Percentiles rank a stretch among this genome's conserved stretches.
Evolutionary conservation across 2,329 filamentous ascomycete species (phyloP).

Genomic region (Grosmannia clavigera): DNA sequence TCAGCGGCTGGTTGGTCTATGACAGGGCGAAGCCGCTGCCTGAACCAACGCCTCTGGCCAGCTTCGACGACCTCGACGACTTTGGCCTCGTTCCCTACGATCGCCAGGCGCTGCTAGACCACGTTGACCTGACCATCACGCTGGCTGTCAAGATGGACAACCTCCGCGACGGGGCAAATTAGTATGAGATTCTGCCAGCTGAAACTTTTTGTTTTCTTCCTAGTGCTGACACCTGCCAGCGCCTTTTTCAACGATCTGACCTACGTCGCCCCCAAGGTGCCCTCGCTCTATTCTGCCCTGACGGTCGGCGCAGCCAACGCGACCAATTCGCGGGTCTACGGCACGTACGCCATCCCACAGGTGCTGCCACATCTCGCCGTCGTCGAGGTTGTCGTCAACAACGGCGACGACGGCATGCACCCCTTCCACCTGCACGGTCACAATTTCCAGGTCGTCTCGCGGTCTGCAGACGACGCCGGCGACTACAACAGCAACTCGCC

Average conservation of each 20-base stretch:
- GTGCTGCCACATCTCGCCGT: conserved; percentile 54
- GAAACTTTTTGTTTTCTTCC: background rate
- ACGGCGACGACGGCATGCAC: conserved; percentile 11
- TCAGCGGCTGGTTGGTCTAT: conserved; percentile 52
- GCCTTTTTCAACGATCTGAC: conserved; percentile 69
- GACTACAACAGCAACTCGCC: conserved; percentile 29
- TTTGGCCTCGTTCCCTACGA: conserved; percentile 59
- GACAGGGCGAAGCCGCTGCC: conserved; percentile 34
- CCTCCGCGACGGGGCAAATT: conserved; percentile 53
- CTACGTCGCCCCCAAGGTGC: conserved; percentile 62
- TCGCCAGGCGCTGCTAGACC: conserved; percentile 42
- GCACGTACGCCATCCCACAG: conserved; percentile 50
- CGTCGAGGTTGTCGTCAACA: conserved; percentile 54
- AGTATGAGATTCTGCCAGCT: conserved; percentile 27
- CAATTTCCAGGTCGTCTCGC: conserved; percentile 34
- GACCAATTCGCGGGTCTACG: conserved; percentile 50
- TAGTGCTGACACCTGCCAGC: conserved; percentile 11
- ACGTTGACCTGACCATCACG: conserved; percentile 50
- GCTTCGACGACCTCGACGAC: conserved; percentile 58
- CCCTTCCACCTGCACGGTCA: conserved; percentile 14
- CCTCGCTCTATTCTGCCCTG: conserved; percentile 65
- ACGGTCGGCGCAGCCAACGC: conserved; percentile 46
- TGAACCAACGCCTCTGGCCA: conserved; percentile 40
- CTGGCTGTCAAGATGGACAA: conserved; percentile 56
- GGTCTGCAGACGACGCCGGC: conserved; percentile 44